Evolutionary conservation across 345 rosid genomes (phyloP), one percentile per base, ranked within the genome.

Genomic region (Euphorbia lathyris): DNA sequence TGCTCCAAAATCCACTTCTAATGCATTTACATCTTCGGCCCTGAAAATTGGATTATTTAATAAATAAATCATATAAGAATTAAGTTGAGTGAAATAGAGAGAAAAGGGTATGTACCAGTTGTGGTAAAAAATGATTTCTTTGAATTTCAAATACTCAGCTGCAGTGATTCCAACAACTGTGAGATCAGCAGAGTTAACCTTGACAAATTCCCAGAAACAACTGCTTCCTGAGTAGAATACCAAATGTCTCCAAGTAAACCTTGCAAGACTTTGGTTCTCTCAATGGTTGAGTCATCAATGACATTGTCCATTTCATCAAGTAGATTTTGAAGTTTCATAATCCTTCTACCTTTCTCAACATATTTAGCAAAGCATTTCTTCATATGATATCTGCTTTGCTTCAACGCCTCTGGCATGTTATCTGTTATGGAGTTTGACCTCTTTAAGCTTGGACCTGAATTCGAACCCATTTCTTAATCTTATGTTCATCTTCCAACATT

Each of bases 1-100:
- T 3, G 96, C 91, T 63, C 86, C 90, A 57, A 90, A 90, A 79
- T 90, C 96, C 8, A 88, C 83, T 69, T 90, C 96, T 76, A 90
- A 76, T 3, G 83, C 85, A 68, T 90, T 75, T 63, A 84, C 84
- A 76, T 90, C 93, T 9, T 72, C 85, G 13, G 88, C 83, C 93
- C 96, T 90, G 73, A 63, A 60, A 40, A 19, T 5, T 61, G 52
- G 55, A 27, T 36, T 10, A n/a, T n/a, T n/a, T n/a, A n/a, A n/a
- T n/a, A n/a, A n/a, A n/a, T n/a, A n/a, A n/a, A n/a, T n/a, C n/a
- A n/a, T n/a, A n/a, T n/a, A n/a, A n/a, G n/a, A n/a, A n/a, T 22
- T 2, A 22, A 30, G 7, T 20, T 20, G 5, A 38, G 2, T 8
- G 6, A 19, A 19, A 19, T 17, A 23, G 43, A 53, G 20, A 27